Evolutionary conservation across 768 basidiomycete genomes (phyloP).

Genomic region (Termitomyces sp.): DNA sequence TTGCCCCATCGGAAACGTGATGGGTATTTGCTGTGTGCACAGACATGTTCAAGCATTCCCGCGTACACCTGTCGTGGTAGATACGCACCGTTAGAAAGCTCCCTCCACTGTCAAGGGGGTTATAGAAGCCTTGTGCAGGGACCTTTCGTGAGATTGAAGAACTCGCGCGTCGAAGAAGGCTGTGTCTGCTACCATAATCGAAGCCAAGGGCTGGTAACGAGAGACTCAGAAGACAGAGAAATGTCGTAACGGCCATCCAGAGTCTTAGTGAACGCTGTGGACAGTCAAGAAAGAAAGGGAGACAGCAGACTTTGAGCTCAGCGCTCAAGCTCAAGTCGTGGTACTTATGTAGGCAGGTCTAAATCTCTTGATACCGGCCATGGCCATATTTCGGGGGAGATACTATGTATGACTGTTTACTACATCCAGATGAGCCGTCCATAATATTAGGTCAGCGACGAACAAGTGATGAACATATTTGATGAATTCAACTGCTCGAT

Average conservation of each 20-base stretch:
- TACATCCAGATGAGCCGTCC: background rate
- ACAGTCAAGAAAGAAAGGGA: background rate
- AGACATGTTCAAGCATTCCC: background rate
- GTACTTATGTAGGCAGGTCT: background rate
- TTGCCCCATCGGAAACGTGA: slow-evolving; percentile 65
- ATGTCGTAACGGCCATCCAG: slow-evolving; percentile 14
- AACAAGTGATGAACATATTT: background rate
- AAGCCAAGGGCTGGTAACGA: slow-evolving; percentile 22
- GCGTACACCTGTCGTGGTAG: background rate
- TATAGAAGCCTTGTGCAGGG: slow-evolving; percentile 56
- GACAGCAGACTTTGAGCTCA: background rate
- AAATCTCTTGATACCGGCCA: background rate
- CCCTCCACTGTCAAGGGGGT: slow-evolving; percentile 56
- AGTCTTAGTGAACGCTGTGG: background rate
- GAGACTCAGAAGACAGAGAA: slow-evolving; percentile 29
- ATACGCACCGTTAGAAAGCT: slow-evolving; percentile 66
- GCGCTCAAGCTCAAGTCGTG: slow-evolving; percentile 1
- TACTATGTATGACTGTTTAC: no score
- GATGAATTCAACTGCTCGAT: background rate
- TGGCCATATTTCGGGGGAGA: slow-evolving; percentile 2
- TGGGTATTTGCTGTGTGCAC: slow-evolving; percentile 40
- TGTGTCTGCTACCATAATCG: slow-evolving; percentile 6
- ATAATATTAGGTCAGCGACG: no score
- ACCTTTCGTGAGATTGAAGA: slow-evolving; percentile 28
- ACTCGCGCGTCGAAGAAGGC: slow-evolving; percentile 8